These are phyloP conservation scores for Hirschioporus abietinus DNA, from an alignment of 768 basidiomycete genomes.

Conservation along the genomic window DNA sequence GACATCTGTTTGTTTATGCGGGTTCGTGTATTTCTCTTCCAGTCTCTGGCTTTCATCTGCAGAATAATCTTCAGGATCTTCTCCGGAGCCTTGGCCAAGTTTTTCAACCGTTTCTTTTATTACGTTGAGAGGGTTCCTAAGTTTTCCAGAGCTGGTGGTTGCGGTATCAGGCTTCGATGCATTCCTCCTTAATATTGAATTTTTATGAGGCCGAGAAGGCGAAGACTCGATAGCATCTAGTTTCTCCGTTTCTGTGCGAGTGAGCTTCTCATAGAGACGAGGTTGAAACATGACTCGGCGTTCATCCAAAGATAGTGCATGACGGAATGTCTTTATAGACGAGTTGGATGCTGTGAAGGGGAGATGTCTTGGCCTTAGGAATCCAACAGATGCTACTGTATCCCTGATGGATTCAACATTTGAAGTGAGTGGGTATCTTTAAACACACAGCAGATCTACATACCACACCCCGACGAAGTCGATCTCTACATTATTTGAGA, in stretches of 20 bases:
- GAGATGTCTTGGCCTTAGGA: conserved; percentile 48
- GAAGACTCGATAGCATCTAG: no score
- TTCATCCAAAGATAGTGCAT: conserved; percentile 78
- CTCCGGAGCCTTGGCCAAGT: no score
- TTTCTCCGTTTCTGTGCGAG: no score
- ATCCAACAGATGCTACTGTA: conserved; percentile 72
- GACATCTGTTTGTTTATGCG: conserved; percentile 16
- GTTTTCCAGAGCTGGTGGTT: no score
- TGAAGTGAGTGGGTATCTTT: neutral
- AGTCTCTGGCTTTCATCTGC: no score
- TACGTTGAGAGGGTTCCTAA: no score
- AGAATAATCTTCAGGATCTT: no score
- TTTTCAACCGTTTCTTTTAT: no score
- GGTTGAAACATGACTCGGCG: conserved; percentile 63
- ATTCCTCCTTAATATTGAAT: no score
- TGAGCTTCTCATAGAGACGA: conserved; percentile 36
- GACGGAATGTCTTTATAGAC: conserved; percentile 65
- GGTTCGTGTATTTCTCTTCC: neutral
- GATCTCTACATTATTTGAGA: conserved; percentile 62
- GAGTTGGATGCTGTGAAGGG: conserved; percentile 65
- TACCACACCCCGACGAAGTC: conserved; percentile 81
- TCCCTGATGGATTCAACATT: conserved; percentile 44
- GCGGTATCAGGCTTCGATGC: no score
- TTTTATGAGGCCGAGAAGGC: no score
- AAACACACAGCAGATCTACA: conserved; percentile 13